Evolutionary conservation across 2,329 filamentous ascomycete genomes (phyloP), one percentile per base, ranked within the genome.

Genomic region (Penicillium sp.): DNA sequence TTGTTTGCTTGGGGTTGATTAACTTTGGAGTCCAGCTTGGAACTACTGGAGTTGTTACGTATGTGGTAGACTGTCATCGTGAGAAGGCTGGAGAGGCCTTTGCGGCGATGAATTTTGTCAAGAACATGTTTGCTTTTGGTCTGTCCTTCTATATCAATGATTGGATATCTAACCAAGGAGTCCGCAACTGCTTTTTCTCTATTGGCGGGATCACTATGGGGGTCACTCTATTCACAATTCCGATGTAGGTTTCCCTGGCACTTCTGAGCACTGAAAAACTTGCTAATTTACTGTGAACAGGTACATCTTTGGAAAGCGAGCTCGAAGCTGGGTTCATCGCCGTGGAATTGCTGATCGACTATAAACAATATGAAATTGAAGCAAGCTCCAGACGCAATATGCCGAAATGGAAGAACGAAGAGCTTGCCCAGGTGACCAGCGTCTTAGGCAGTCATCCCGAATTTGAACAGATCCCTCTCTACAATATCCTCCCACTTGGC

Each of bases 401-500:
- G 2, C 31, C n/a, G 4, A 19, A 13, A 10, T n/a, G 10, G n/a
- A 39, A 19, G n/a, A 10, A 4, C 3, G 35, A 19, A n/a, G n/a
- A 11, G n/a, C n/a, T 39, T 39, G 8, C 7, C n/a, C 1, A 10
- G n/a, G 8, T 9, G 26, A 22, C 10, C 22, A 16, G 24, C n/a
- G 26, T 4, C 24, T 16, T 35, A 48, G 21, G 43, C n/a, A 11
- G 43, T 50, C 47, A 59, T 51, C 5, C 54, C 31, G 43, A 59
- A 61, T 26, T 63, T 61, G 33, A 63, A 54, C 24, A 59, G 31
- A 31, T 68, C 53, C 7, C 31, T 43, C 26, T 60, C 45, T 2
- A 81, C 67, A 61, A 82, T 76, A 50, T 79, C 76, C 3, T 76
- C 66, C 60, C 78, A 74, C 63, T 71, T 75, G 1, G 53, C 59